Evolutionary conservation across 768 basidiomycete genomes (phyloP), one percentile per base, ranked within the genome.

Genomic region (Coprinellus micaceus): DNA sequence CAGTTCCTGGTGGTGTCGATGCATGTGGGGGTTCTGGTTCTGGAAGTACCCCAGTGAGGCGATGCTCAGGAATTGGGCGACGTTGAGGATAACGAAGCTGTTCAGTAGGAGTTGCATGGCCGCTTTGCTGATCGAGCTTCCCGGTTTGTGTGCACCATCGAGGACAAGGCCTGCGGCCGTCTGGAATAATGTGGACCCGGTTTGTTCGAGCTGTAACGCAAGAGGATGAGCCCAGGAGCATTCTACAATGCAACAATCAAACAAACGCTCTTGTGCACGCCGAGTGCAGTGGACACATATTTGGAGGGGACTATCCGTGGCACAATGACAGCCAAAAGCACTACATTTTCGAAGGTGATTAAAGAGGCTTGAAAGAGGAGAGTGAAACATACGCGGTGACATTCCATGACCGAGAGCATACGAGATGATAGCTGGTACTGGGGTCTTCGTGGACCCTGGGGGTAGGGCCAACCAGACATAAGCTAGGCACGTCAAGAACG

Each of bases 201-300:
- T 82, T 67, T 88, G 84, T 65, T 91, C 89, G 56, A 91, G 73
- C 88, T 90, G 55, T n/a, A n/a, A n/a, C n/a, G n/a, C n/a, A n/a
- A n/a, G n/a, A n/a, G n/a, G n/a, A n/a, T n/a, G n/a, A n/a, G n/a
- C n/a, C n/a, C n/a, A n/a, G n/a, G n/a, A n/a, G n/a, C n/a, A n/a
- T n/a, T n/a, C n/a, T 21, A 48, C 28, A 51, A 22, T 36, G 54
- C 41, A 17, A 11, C 1, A 39, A 30, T 3, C 70, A n/a, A n/a
- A n/a, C 85, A 59, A 71, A 89, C 89, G 65, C 84, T 83, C 67
- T 91, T 91, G 65, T 91, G 88, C 6, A 84, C 83, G 1, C 88
- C 89, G 0, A 91, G 74, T 4, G 87, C 88, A 1, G 90, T 91
- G 1, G 87, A 86, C 44, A 91, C 82, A 66, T 86, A 91, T 66